phyloP scores from a whole-genome alignment of 208 protist genomes.

The Leishmania gerbilli region DNA sequence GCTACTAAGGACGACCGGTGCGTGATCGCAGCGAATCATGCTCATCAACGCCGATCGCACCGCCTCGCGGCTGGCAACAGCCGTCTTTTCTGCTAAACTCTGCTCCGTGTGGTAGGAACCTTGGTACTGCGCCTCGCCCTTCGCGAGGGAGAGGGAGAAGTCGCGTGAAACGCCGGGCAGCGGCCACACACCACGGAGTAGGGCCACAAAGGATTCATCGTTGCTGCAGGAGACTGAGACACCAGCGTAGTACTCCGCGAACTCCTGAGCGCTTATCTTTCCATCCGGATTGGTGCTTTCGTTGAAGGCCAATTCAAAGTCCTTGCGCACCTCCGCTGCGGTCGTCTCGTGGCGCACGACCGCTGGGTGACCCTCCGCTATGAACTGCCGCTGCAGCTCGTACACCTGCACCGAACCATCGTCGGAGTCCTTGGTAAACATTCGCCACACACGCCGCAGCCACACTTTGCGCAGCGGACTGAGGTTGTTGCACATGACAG shows the following conservation, averaged over 20 bases:
- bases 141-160: constrained; percentile 30
- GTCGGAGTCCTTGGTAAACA: constrained; percentile 42
- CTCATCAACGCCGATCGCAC: constrained; percentile 37
- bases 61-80: constrained; percentile 41
- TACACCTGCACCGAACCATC: constrained; percentile 43
- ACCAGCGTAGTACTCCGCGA: constrained; percentile 82
- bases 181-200: constrained; percentile 70
- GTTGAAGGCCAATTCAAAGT: constrained; percentile 77
- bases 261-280: constrained; percentile 74
- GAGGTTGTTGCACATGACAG: constrained; percentile 56
- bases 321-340: constrained; percentile 42
- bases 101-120: constrained; percentile 47
- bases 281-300: constrained; percentile 84
- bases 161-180: constrained; percentile 29
- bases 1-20: constrained; percentile 39
- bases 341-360: constrained; percentile 44
- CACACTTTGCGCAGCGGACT: constrained; percentile 56
- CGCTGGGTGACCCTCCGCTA: constrained; percentile 58
- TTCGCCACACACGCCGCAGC: constrained; percentile 63
- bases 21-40: constrained; percentile 46
- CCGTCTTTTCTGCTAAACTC: constrained; percentile 44
- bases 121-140: constrained; percentile 14
- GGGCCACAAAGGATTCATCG: constrained; percentile 64
- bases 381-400: constrained; percentile 48
- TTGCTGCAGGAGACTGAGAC: constrained; percentile 51